Percentiles rank a stretch among this genome's conserved stretches.
phyloP scores from a whole-genome alignment of 306 rosid species.

The Lupinus albus region DNA sequence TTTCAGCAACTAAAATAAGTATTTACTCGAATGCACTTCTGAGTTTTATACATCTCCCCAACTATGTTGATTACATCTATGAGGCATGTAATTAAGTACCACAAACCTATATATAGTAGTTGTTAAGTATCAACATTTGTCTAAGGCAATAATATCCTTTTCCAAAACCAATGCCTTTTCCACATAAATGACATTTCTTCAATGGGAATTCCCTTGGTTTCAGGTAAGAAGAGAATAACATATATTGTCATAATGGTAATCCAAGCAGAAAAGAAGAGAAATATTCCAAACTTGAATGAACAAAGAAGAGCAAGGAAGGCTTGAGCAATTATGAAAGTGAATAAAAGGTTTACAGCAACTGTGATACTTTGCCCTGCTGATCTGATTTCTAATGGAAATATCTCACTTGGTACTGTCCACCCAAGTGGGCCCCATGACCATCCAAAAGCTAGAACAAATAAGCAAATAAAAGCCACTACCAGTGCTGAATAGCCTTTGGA shows the following conservation, averaged over 20 bases:
- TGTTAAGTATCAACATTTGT: background rate
- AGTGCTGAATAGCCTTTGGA: conserved; percentile 60
- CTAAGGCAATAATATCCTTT: conserved; percentile 49
- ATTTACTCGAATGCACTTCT: background rate
- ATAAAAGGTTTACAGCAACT: conserved; percentile 51
- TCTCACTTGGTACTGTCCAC: conserved; percentile 56
- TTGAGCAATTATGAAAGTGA: conserved; percentile 52
- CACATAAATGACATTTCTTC: conserved; percentile 52
- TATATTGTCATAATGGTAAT: conserved; percentile 48
- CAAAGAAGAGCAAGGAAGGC: conserved; percentile 52
- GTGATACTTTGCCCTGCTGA: conserved; percentile 59
- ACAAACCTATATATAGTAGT: background rate
- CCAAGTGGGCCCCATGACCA: conserved; percentile 63
- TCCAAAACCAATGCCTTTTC: conserved; percentile 58
- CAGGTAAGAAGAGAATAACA: conserved; percentile 48
- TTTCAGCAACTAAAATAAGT: too few relatives aligned
- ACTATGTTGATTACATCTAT: background rate
- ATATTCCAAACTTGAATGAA: conserved; percentile 47
- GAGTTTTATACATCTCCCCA: background rate
- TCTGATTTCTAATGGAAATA: conserved; percentile 52
- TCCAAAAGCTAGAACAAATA: conserved; percentile 74
- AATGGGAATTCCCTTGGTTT: conserved; percentile 55
- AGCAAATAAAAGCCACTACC: conserved; percentile 74
- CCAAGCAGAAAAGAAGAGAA: conserved; percentile 51
- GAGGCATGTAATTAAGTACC: conserved; percentile 5